Evolutionary conservation across 176 grass and related monocot genomes (phyloP).

Genomic region (Phoenix roebelenii): DNA sequence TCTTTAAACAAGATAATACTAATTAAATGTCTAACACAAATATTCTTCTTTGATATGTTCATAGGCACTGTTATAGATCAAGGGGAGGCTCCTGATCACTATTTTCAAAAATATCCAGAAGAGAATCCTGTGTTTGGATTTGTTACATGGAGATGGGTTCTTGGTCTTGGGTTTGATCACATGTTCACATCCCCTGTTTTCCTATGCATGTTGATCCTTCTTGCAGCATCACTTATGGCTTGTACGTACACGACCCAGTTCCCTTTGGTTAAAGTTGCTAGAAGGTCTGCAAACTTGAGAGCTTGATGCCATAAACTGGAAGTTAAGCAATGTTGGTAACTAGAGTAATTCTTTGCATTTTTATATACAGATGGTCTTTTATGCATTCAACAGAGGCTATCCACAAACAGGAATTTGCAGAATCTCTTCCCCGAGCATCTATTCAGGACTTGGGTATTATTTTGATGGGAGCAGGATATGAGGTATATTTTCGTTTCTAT

Average conservation of each 20-base stretch:
- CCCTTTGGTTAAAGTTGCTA: conserved; percentile 84
- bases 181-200: conserved; percentile 94
- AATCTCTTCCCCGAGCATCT: conserved; percentile 71
- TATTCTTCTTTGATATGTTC: conserved; percentile 8
- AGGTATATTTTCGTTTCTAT: conserved; percentile 28
- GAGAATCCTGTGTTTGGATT: conserved; percentile 69
- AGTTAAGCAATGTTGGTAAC: neutral
- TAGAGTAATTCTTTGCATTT: conserved; percentile 3
- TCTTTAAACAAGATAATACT: too few species aligned
- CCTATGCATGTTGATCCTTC: conserved; percentile 64
- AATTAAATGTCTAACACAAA: too few species aligned
- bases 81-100: conserved; percentile 69
- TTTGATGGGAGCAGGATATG: conserved; percentile 92
- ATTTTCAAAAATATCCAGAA: conserved; percentile 70
- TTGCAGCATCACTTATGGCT: conserved; percentile 79
- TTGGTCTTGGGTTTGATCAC: conserved; percentile 87
- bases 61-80: conserved; percentile 82
- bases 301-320: neutral
- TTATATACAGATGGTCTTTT: conserved; percentile 77
- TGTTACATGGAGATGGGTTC: conserved; percentile 90
- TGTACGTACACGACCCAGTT: conserved; percentile 93
- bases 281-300: conserved; percentile 37
- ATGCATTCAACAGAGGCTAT: conserved; percentile 52
- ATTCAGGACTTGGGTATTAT: conserved; percentile 75
- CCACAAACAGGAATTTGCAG: conserved; percentile 60